Evolutionary conservation across 306 rosid genomes (phyloP), one percentile per base, ranked within the genome.

Genomic region (Calophaca sinica): DNA sequence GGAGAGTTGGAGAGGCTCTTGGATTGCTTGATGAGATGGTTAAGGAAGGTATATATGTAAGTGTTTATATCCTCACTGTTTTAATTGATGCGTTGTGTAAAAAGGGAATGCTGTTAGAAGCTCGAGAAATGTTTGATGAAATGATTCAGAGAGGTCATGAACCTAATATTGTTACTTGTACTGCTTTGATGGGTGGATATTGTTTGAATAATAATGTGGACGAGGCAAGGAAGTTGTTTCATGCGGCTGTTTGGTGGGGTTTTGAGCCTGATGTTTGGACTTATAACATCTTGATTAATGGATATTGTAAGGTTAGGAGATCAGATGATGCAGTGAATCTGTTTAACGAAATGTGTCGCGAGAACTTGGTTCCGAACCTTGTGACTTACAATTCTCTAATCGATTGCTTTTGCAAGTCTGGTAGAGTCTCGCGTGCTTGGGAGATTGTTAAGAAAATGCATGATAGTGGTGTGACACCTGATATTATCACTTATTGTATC

Each of bases 81-180:
- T 31, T 76, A 38, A 66, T 76, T 76, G 67, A 76, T 66, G 41
- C 74, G 3, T 76, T 66, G 55, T 76, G 74, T 55, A 76, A 76
- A 33, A 76, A 55, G 11, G 73, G 81, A 5, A 57, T 55, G 80
- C 3, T 67, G 2, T 1, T 32, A 4, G 75, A 77, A 15, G 81
- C 81, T 1, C 41, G 36, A 0, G 5, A 35, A 12, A 15, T 68
- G 62, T 57, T n/a, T 46, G 68, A 54, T 66, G 42, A 42, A 45
- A 76, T 76, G 74, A 70, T 76, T 15, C 62, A 42, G 52, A 55
- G 74, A 45, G 68, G 80, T 31, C 14, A 32, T 44, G 68, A 31
- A 15, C 74, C 74, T 33, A 57, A 15, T 31, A 20, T 67, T 45
- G 80, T 76, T 46, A 76, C 74, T 33, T 76, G 7, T 62, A 76